Percentiles rank a stretch among this genome's conserved stretches.
phyloP scores from a whole-genome alignment of 2,329 filamentous ascomycete genomes.

The Aureobasidium sp. region DNA sequence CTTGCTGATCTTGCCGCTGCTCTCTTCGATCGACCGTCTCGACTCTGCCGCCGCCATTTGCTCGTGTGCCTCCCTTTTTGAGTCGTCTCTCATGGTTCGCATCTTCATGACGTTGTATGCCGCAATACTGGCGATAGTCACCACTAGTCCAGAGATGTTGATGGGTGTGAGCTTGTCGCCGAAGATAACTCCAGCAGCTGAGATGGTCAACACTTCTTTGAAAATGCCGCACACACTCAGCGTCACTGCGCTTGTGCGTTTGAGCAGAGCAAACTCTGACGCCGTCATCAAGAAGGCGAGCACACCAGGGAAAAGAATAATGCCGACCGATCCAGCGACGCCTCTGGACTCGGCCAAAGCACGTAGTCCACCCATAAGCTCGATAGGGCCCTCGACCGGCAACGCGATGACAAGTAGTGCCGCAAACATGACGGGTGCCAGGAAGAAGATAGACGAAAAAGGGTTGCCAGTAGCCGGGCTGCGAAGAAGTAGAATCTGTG shows the following conservation, averaged over 20 bases:
- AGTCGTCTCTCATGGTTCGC: conserved; percentile 73
- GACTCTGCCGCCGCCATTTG: conserved; percentile 30
- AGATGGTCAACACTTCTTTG: conserved; percentile 96
- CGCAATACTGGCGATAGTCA: conserved; percentile 78
- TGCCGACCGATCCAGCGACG: conserved; percentile 52
- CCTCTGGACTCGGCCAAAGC: conserved; percentile 61
- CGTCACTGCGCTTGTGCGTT: conserved; percentile 92
- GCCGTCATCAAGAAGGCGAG: conserved; percentile 96
- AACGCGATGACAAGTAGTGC: conserved; percentile 72
- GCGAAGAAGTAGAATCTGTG: conserved; percentile 86
- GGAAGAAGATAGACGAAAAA: conserved; percentile 92
- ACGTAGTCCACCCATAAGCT: conserved; percentile 57
- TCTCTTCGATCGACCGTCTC: conserved; percentile 18
- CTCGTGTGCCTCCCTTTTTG: conserved; percentile 41
- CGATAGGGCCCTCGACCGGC: conserved; percentile 70
- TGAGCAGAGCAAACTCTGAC: conserved; percentile 87
- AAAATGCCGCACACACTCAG: conserved; percentile 96
- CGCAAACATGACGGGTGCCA: conserved; percentile 94
- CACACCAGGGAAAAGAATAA: conserved; percentile 80
- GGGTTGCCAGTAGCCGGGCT: conserved; percentile 94
- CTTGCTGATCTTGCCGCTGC: conserved; percentile 11
- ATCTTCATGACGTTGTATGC: conserved; percentile 96
- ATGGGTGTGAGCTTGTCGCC: conserved; percentile 78
- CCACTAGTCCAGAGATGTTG: conserved; percentile 78
- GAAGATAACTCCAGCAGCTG: conserved; percentile 78